Evolutionary conservation across 1,284 basidiomycete genomes (phyloP).

Genomic region (Kalmanozyma brasiliensis): DNA sequence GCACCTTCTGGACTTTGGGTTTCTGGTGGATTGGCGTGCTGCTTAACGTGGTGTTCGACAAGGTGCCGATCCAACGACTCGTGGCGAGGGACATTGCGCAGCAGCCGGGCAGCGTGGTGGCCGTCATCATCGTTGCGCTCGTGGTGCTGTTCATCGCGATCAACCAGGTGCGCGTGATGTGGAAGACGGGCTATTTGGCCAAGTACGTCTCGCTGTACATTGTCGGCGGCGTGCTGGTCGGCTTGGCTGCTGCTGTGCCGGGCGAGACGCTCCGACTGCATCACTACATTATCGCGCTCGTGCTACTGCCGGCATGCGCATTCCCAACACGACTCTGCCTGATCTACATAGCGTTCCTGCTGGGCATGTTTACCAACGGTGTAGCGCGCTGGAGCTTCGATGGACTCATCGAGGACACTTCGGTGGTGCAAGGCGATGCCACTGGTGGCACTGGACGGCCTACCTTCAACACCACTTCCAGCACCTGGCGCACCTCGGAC

Average conservation of each 20-base stretch:
- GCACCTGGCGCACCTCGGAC: conserved; percentile 8
- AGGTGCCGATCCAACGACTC: conserved; percentile 71
- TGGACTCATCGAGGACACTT: conserved; percentile 80
- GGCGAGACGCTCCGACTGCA: conserved; percentile 67
- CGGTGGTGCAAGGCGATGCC: conserved; percentile 81
- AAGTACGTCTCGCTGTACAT: conserved; percentile 72
- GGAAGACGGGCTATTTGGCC: conserved; percentile 82
- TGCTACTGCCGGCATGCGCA: conserved; percentile 79
- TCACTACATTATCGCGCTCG: conserved; percentile 78
- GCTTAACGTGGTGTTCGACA: conserved; percentile 64
- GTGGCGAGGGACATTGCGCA: conserved; percentile 77
- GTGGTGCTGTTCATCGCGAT: conserved; percentile 70
- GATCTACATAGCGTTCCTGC: conserved; percentile 80
- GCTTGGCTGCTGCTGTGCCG: conserved; percentile 79
- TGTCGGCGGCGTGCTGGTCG: conserved; percentile 75
- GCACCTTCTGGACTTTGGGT: conserved; percentile 78
- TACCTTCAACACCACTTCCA: conserved; percentile 71
- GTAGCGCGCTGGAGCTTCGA: conserved; percentile 72
- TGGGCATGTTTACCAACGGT: conserved; percentile 77
- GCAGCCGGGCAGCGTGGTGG: conserved; percentile 77
- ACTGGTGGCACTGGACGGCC: conserved; percentile 78
- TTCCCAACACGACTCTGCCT: conserved; percentile 83
- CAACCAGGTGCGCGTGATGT: conserved; percentile 84
- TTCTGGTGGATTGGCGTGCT: conserved; percentile 81
- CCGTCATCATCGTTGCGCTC: conserved; percentile 78